Evolutionary conservation across 2,329 filamentous ascomycete species (phyloP), one percentile per base, ranked within the genome.

Genomic region (Trichothecium sympodiale): DNA sequence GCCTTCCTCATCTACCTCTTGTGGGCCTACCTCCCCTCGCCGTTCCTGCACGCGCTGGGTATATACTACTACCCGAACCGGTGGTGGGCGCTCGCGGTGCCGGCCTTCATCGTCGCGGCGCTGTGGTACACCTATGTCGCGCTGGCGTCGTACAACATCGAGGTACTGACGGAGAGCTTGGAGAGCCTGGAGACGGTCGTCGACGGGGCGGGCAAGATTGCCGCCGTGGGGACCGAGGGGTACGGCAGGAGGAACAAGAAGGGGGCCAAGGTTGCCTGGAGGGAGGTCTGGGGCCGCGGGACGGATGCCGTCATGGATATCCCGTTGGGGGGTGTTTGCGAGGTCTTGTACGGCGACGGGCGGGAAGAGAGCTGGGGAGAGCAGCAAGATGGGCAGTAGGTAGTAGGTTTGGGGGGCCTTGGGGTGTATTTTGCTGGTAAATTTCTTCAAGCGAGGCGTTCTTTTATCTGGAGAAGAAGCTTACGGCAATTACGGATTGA

Each of bases 241-340:
- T 49, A 63, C 40, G 54, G 71, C 33, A 57, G 55, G 36, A 61
- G 55, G 35, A 61, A 59, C 33, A 53, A 48, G 26, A 42, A 44
- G 7, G 33, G 55, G 52, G 38, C 47, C 71, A 44, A 73, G 86
- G 51, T 96, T 4, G 3, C 10, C 5, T 37, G 91, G 89, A 78
- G 71, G 50, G 71, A 69, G 39, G 69, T 94, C 14, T 98, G 91
- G 91, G 87, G 78, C 50, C 79, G 84, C 48, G 87, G 91, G 14
- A 98, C 91, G 0, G 91, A 98, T 66, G 91, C 87, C 2, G 91
- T 96, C 7, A 83, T 98, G 83, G 91, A 98, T 61, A 80, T 98
- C 33, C 91, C 91, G 7, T 73, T 96, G 45, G 88, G 87, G 8
- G 91, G 89, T 1, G 89, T 96, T 2, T 96, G 89, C 53, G 88